Evolutionary conservation across 345 rosid species (phyloP).

Genomic region (Pelargonium nanum): DNA sequence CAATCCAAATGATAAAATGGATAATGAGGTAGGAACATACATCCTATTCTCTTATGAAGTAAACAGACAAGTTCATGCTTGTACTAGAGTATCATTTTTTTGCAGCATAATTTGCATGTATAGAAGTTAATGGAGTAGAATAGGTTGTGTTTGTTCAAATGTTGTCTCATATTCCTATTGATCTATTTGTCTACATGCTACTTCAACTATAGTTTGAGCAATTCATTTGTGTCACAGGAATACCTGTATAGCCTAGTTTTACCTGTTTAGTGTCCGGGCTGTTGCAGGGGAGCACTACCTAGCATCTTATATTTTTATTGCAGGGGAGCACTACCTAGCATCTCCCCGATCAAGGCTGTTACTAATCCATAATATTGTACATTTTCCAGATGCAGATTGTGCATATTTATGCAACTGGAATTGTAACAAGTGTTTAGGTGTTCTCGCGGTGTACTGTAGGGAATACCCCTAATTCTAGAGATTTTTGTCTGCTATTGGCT

Average conservation of each 20-base stretch:
- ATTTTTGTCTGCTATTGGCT: neutral
- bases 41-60: neutral
- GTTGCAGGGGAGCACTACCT: neutral
- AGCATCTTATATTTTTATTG: neutral
- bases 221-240: neutral
- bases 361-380: too few species aligned
- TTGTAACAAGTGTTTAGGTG: neutral
- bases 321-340: too few species aligned
- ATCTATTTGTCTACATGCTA: neutral
- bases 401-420: constrained; percentile 2
- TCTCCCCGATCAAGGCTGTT: too few species aligned
- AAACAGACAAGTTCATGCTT: too few species aligned
- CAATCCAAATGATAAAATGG: constrained; percentile 18
- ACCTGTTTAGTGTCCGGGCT: neutral
- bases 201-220: too few species aligned
- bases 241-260: neutral
- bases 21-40: constrained; percentile 13
- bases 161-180: neutral
- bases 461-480: too few species aligned
- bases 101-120: neutral
- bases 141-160: too few species aligned
- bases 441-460: too few species aligned
- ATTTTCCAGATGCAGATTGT: too few species aligned
- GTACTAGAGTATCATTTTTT: too few species aligned
- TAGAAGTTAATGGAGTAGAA: neutral